These are phyloP conservation scores for Erysimum cheiri DNA, from an alignment of 441 rosid genomes.

Conservation along the genomic window DNA sequence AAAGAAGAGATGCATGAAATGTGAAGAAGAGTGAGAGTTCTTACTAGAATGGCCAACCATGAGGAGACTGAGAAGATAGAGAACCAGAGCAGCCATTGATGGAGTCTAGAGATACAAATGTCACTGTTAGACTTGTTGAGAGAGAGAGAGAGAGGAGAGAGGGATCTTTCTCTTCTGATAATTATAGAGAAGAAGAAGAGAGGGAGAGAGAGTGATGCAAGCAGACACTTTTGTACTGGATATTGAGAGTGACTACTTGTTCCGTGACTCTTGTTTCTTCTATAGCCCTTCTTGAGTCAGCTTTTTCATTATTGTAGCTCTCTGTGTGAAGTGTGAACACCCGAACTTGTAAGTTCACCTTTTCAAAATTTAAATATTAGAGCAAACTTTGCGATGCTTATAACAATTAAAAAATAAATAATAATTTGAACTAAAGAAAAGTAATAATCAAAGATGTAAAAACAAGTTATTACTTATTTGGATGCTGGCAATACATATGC, in stretches of 20 bases:
- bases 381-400: conserved; percentile 1
- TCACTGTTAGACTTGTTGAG: conserved; percentile 24
- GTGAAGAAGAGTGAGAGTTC: conserved; percentile 30
- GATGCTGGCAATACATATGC: neutral
- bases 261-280: conserved; percentile 43
- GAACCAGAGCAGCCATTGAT: conserved; percentile 58
- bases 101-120: conserved; percentile 36
- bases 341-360: conserved; percentile 6
- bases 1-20: conserved; percentile 22
- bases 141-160: conserved; percentile 12
- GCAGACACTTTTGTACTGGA: conserved; percentile 25
- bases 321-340: conserved; percentile 38
- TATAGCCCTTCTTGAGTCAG: conserved; percentile 39
- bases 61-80: conserved; percentile 58
- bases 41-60: conserved; percentile 77
- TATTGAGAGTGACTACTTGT: conserved; percentile 37
- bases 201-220: conserved; percentile 1
- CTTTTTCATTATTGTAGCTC: conserved; percentile 41
- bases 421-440: neutral
- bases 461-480: neutral
- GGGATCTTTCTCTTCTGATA: conserved; percentile 17
- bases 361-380: conserved; percentile 5
- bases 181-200: conserved; percentile 9
- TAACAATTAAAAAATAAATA: neutral
- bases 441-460: neutral